phyloP scores from a whole-genome alignment of 2,329 filamentous ascomycete species.

The Fusarium drepaniforme region DNA sequence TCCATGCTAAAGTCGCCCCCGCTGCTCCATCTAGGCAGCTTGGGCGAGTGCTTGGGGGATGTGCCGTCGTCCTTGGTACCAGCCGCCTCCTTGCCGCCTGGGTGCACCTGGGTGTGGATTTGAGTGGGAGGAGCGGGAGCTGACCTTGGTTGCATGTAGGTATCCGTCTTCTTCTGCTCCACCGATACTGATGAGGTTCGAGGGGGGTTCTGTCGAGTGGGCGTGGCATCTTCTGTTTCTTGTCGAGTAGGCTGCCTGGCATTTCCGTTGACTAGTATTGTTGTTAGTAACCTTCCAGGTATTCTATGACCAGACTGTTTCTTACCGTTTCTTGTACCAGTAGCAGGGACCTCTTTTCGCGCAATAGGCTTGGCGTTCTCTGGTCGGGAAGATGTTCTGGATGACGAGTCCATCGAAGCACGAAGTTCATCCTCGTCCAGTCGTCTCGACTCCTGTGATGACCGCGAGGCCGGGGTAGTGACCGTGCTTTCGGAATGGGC shows the following conservation, averaged over 20 bases:
- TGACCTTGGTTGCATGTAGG: conserved; percentile 69
- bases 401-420: conserved; percentile 56
- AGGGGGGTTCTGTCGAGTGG: conserved; percentile 39
- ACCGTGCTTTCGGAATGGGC: conserved; percentile 53
- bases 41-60: conserved; percentile 70
- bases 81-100: conserved; percentile 61
- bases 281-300: conserved; percentile 23
- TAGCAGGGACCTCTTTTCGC: conserved; percentile 72
- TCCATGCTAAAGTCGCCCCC: conserved; percentile 94
- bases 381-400: conserved; percentile 54
- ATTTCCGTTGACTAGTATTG: conserved; percentile 44
- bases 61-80: conserved; percentile 54
- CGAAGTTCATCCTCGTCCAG: conserved; percentile 66
- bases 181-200: conserved; percentile 27
- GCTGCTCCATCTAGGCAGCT: conserved; percentile 79
- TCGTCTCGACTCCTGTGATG: conserved; percentile 70
- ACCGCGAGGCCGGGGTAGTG: conserved; percentile 55
- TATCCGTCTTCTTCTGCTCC: conserved; percentile 52
- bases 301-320: neutral
- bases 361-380: conserved; percentile 64
- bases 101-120: conserved; percentile 44
- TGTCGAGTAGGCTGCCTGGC: conserved; percentile 35
- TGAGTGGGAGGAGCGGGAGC: conserved; percentile 64
- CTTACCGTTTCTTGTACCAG: conserved; percentile 59
- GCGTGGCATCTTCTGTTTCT: conserved; percentile 39